Percentiles rank a stretch among this genome's conserved stretches.
Evolutionary conservation across 345 rosid genomes (phyloP).

Genomic region (Ailanthus altissimus): DNA sequence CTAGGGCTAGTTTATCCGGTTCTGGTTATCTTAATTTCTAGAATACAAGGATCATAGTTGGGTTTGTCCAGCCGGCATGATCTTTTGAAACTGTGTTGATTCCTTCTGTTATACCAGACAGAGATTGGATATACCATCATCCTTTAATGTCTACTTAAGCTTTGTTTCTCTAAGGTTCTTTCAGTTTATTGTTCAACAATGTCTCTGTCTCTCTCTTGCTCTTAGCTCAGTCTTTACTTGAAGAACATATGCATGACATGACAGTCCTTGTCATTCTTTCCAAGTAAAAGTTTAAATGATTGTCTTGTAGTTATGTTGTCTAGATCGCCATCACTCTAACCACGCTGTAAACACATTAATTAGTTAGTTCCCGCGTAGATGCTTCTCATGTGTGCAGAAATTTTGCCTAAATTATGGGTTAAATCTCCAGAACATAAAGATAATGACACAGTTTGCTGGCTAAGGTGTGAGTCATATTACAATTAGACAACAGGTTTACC

Average conservation of each 20-base stretch:
- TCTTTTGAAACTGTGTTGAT: neutral
- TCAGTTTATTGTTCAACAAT: neutral
- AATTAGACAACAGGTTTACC: neutral
- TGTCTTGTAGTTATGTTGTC: neutral
- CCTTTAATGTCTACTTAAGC: neutral
- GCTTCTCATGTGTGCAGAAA: neutral
- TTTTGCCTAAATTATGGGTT: neutral
- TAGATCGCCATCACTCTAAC: neutral
- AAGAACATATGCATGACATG: neutral
- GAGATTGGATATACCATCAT: neutral
- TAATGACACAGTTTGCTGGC: neutral
- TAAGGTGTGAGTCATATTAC: neutral
- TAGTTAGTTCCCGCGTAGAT: neutral
- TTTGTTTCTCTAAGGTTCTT: neutral
- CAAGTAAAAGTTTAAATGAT: neutral
- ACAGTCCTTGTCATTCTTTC: neutral
- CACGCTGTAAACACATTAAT: neutral
- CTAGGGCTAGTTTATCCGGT: neutral
- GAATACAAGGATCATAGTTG: neutral
- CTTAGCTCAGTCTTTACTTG: neutral
- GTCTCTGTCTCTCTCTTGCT: neutral
- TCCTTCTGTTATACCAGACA: neutral
- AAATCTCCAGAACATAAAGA: neutral
- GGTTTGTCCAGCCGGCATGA: neutral
- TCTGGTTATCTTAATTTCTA: neutral